Base-by-base conservation (phyloP, 345 rosid species). In the Cochlearia excelsa region DNA sequence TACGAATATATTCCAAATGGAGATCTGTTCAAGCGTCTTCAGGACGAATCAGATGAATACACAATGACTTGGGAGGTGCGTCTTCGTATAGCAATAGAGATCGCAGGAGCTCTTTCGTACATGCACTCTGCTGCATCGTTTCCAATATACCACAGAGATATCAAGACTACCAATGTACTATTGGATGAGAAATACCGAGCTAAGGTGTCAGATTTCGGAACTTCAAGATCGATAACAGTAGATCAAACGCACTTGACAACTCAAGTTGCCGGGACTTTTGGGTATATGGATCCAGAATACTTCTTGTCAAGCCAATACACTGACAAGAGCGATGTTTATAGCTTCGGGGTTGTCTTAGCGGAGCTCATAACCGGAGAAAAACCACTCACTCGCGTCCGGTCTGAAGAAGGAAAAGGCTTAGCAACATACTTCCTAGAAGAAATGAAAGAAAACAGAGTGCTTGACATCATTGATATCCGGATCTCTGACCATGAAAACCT, bases 261-360 rank as follows among this genome's bases (percentile, higher is more conserved):
- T 1, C 9, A 42, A 0, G 72, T 67, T 26, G 65, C 65, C 2
- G 66, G 72, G 0, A 68, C 72, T 59, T 46, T 51, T 5, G 72
- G 72, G 2, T 68, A 68, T 7, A 38, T 68, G 57, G 66, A 68
- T 59, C 72, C 72, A 9, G 72, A 68, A 30, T 68, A 68, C 37
- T 67, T 67, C 44, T 5, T 30, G 0, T 57, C 71, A 41, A 42
- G 53, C 59, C 71, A 58, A 42, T 67, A 49, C 6, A 67, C 65
- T 1, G 59, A 58, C n/a, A 67, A 67, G 46, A 67, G 65, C 6
- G 65, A 67, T 58, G 71, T 66, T 42, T 88, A 86, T 9, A 89
- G 97, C 46, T 89, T 86, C 1, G 97, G 97, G 4, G 95, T 89
- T 0, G 95, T 89, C 29, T 45, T 89, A 54, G 67, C 81, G 4